Base-by-base conservation (phyloP, 2,329 filamentous ascomycete species). In the Elsinoe australis region DNA sequence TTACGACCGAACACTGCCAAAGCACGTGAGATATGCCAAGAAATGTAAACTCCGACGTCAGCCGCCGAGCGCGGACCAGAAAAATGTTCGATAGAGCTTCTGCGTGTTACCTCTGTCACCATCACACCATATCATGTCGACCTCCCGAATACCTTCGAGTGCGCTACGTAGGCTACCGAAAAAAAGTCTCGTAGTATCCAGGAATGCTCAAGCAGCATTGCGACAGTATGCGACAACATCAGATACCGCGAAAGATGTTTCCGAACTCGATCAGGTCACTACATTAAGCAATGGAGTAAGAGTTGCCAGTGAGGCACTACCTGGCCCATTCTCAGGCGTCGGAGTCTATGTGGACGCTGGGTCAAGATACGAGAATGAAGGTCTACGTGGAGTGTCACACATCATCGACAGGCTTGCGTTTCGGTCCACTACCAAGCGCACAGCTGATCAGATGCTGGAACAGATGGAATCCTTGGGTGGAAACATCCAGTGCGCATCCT, bases 261-360 rank as follows among this genome's bases (percentile, higher is more conserved):
- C 82, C 41, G 87, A 95, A 55, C 79, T 95, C 58, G 87, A 95
- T 65, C 74, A 83, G 56, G 83, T 96, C 59, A 94, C 89, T 5
- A 89, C 83, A 1, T 79, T 98, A 12, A 73, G 87, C 42, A 98
- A 98, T 75, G 92, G 92, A 61, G 72, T 98, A 55, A 86, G 90
- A 50, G 87, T 98, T 51, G 92, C 92, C 18, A 95, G 90, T 35
- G 92, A 98, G 65, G 88, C 89, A 49, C 76, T 96, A 8, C 89
- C 90, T 1, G 92, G 92, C 33, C 89, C 89, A 57, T 98, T 98
- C 66, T 86, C 89, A 3, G 92, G 88, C 44, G 85, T 98, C 12
- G 92, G 92, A 35, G 87, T 96, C 53, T 98, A 95, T 69, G 80
- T 98, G 61, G 89, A 96, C 65, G 88, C 87, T 22, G 92, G 92